Evolutionary conservation across 345 rosid genomes (phyloP).

Genomic region (Moricandia moricandioides): DNA sequence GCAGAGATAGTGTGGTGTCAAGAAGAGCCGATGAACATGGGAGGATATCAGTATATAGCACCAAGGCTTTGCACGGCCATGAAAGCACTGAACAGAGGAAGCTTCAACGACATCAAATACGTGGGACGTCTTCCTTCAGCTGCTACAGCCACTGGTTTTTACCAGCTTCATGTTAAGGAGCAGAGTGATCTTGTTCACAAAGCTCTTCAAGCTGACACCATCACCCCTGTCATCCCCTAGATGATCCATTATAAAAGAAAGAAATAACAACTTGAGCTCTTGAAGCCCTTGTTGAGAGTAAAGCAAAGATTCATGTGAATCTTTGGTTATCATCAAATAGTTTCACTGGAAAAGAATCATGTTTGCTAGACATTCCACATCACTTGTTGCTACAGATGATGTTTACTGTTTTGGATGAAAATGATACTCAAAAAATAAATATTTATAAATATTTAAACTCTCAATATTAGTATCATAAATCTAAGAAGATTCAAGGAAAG

Average conservation of each 20-base stretch:
- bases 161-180: conserved; percentile 52
- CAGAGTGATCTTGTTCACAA: conserved; percentile 54
- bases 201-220: conserved; percentile 57
- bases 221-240: conserved; percentile 28
- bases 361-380: not conserved
- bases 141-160: conserved; percentile 75
- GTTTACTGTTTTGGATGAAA: not conserved
- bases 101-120: conserved; percentile 57
- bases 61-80: conserved; percentile 66
- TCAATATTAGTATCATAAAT: not conserved
- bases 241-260: not conserved
- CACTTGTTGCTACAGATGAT: not conserved
- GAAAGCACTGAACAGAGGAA: conserved; percentile 53
- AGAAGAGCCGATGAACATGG: conserved; percentile 94
- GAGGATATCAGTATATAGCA: conserved; percentile 51
- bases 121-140: conserved; percentile 76
- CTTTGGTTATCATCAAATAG: not conserved
- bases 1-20: conserved; percentile 85
- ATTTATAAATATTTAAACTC: not conserved
- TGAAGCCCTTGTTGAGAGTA: not conserved
- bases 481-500: not conserved
- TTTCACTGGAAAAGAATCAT: not conserved
- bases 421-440: too few species aligned
- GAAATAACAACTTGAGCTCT: not conserved
- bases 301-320: too few species aligned